Evolutionary conservation across 306 rosid species (phyloP).

Genomic region (Castanea mollissima): DNA sequence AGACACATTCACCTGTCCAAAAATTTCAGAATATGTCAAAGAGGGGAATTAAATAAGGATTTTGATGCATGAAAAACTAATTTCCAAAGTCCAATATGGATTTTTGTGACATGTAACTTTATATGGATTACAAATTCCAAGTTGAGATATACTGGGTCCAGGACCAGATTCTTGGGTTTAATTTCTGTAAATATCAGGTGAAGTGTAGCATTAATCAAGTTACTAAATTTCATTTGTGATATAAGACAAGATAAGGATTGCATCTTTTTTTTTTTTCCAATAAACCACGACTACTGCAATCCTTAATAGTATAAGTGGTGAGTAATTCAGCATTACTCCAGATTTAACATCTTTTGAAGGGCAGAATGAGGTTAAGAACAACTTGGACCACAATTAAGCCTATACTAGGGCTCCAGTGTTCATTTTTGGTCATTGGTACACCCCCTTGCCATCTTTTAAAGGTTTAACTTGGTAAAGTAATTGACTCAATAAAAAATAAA

Average conservation of each 20-base stretch:
- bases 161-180: not conserved
- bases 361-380: too few species aligned
- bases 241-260: not conserved
- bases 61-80: slow-evolving; percentile 12
- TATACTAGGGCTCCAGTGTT: too few species aligned
- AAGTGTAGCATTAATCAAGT: not conserved
- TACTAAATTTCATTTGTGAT: not conserved
- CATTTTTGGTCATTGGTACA: too few species aligned
- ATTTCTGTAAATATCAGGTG: not conserved
- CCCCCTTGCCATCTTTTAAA: not conserved
- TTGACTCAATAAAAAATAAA: not conserved
- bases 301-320: not conserved
- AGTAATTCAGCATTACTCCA: not conserved
- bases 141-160: not conserved
- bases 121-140: not conserved
- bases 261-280: not conserved
- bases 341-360: not conserved
- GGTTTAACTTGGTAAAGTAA: not conserved
- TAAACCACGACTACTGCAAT: not conserved
- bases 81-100: slow-evolving; percentile 6
- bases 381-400: too few species aligned
- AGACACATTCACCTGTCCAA: slow-evolving; percentile 65
- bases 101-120: not conserved
- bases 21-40: slow-evolving; percentile 13
- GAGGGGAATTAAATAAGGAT: slow-evolving; percentile 1